Evolutionary conservation across 805 yeast species (phyloP).

Genomic region (Barnettozyma californica): DNA sequence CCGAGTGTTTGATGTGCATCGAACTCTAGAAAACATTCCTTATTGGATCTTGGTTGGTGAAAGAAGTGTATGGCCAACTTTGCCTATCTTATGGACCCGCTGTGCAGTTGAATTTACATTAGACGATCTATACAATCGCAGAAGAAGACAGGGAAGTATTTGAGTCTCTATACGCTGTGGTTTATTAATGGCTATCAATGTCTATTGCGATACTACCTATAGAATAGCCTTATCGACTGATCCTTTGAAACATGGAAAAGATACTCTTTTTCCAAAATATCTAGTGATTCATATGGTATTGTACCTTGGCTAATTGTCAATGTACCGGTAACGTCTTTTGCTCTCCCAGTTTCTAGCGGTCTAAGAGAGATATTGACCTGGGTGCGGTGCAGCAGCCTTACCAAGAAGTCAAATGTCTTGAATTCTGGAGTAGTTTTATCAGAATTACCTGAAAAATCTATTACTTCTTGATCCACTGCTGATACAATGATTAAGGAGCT

Average conservation of each 20-base stretch:
- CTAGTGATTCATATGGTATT: constrained; percentile 14
- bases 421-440: constrained; percentile 31
- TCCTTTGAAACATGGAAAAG: constrained; percentile 57
- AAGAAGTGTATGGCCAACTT: constrained; percentile 86
- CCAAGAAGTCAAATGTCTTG: constrained; percentile 42
- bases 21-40: constrained; percentile 79
- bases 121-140: constrained; percentile 57
- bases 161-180: not conserved
- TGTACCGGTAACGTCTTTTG: constrained; percentile 76
- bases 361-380: constrained; percentile 48
- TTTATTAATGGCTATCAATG: not conserved
- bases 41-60: constrained; percentile 93
- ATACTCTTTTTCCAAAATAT: constrained; percentile 56
- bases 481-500: constrained; percentile 33
- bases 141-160: constrained; percentile 21
- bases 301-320: constrained; percentile 53
- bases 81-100: constrained; percentile 79
- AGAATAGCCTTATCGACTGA: constrained; percentile 33
- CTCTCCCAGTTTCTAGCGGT: constrained; percentile 76
- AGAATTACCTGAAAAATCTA: constrained; percentile 23
- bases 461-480: constrained; percentile 36
- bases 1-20: constrained; percentile 46
- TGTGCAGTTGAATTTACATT: constrained; percentile 86
- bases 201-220: constrained; percentile 24
- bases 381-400: constrained; percentile 45